A percentile compares a stretch with the other conserved stretches of the same genome.
Evolutionary conservation across 1,284 basidiomycete species (phyloP).

Genomic region (Austroboletus novae-zelandiae): DNA sequence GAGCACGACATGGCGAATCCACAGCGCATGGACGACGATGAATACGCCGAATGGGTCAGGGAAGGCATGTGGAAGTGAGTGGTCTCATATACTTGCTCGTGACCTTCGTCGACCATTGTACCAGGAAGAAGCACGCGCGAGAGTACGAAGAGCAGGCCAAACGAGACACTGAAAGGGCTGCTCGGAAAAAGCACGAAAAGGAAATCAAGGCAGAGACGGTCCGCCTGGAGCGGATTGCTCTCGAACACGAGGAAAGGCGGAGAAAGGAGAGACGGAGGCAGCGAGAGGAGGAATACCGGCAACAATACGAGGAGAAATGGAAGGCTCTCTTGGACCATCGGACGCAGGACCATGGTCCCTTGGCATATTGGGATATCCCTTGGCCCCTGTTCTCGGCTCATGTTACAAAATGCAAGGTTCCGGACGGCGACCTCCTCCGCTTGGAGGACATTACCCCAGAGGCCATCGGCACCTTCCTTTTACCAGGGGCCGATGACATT

Average conservation of each 20-base stretch:
- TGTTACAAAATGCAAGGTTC: background rate
- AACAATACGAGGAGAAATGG: slow-evolving; percentile 62
- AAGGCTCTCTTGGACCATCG: slow-evolving; percentile 42
- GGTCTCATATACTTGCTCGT: background rate
- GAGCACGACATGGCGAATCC: slow-evolving; percentile 50
- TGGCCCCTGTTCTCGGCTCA: slow-evolving; percentile 62
- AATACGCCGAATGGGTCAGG: slow-evolving; percentile 79
- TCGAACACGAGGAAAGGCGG: slow-evolving; percentile 46
- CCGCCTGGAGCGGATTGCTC: slow-evolving; percentile 49
- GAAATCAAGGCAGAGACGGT: slow-evolving; percentile 51
- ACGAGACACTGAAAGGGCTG: slow-evolving; percentile 48
- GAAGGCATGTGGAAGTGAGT: slow-evolving; percentile 75
- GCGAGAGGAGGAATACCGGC: slow-evolving; percentile 43
- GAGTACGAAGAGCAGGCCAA: slow-evolving; percentile 63
- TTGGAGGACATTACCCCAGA: slow-evolving; percentile 56
- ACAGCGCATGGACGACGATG: slow-evolving; percentile 73
- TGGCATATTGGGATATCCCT: slow-evolving; percentile 67
- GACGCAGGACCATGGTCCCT: slow-evolving; percentile 15
- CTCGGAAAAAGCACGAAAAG: slow-evolving; percentile 52
- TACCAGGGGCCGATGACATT: slow-evolving; percentile 32
- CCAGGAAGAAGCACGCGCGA: slow-evolving; percentile 63
- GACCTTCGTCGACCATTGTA: slow-evolving; percentile 2
- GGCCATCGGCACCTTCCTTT: slow-evolving; percentile 61
- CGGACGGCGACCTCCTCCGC: slow-evolving; percentile 20
- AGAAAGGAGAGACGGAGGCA: slow-evolving; percentile 45